phyloP scores from a whole-genome alignment of 768 basidiomycete genomes.

The Scleroderma citrinum region DNA sequence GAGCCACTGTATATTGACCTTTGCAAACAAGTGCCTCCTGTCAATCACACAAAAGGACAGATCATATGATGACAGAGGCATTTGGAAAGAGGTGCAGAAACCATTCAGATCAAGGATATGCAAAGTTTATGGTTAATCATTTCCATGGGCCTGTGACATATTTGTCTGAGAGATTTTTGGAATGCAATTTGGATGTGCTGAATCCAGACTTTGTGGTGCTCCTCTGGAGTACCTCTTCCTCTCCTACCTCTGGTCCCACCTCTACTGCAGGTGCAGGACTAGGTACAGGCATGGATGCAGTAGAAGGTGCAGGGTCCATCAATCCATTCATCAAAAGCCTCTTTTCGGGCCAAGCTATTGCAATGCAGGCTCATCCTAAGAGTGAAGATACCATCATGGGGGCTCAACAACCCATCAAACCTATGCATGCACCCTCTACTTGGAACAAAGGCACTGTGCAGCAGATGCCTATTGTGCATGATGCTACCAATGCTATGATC shows the following conservation, averaged over 20 bases:
- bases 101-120: conserved; percentile 79
- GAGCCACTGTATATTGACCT: too few species aligned
- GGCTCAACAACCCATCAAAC: conserved; percentile 89
- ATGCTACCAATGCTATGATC: conserved; percentile 5
- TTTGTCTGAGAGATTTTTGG: conserved; percentile 84
- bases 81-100: conserved; percentile 97
- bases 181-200: conserved; percentile 81
- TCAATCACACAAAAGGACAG: too few species aligned
- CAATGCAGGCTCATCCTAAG: conserved; percentile 85
- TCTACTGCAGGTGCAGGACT: too few species aligned
- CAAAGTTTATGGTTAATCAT: conserved; percentile 88
- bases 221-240: conserved; percentile 52
- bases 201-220: conserved; percentile 92
- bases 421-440: conserved; percentile 89
- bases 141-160: conserved; percentile 91
- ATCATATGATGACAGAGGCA: too few species aligned
- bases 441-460: conserved; percentile 72
- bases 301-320: conserved; percentile 70
- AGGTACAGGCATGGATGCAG: conserved; percentile 30
- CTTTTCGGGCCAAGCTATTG: conserved; percentile 84
- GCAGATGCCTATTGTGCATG: conserved; percentile 38
- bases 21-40: too few species aligned
- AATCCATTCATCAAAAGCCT: conserved; percentile 90
- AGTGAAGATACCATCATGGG: conserved; percentile 95
- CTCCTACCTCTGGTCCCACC: too few species aligned